phyloP scores from a whole-genome alignment of 306 rosid genomes.

The Fagus sylvatica region DNA sequence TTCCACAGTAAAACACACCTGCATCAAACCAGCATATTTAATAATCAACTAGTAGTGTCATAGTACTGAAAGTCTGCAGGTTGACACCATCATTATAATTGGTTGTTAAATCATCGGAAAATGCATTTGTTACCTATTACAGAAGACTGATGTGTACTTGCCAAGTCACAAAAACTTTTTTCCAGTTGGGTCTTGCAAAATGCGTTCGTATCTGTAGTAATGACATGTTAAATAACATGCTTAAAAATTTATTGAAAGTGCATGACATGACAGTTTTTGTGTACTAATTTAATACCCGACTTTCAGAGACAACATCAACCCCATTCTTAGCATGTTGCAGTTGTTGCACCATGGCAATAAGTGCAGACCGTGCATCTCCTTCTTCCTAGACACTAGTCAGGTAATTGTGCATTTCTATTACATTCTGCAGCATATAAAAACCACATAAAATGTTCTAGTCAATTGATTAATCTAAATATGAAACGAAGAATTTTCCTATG shows the following conservation, averaged over 20 bases:
- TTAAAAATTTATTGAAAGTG: background rate
- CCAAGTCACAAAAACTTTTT: constrained; percentile 53
- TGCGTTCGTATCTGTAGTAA: constrained; percentile 77
- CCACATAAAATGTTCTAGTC: background rate
- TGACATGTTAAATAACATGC: constrained; percentile 2
- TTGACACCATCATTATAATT: background rate
- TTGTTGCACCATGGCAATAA: constrained; percentile 78
- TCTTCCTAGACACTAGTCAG: constrained; percentile 89
- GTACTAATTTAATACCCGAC: constrained; percentile 56
- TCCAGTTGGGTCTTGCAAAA: constrained; percentile 94
- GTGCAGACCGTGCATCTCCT: constrained; percentile 92
- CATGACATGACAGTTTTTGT: background rate
- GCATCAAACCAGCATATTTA: constrained; percentile 28
- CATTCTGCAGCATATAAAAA: constrained; percentile 52
- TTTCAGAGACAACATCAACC: constrained; percentile 80
- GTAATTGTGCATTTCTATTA: constrained; percentile 93
- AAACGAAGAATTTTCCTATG: background rate
- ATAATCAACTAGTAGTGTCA: background rate
- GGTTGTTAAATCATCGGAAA: background rate
- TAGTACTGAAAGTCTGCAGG: background rate
- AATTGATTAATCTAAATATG: constrained; percentile 3
- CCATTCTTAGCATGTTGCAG: constrained; percentile 91
- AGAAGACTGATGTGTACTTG: constrained; percentile 47
- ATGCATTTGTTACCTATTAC: constrained; percentile 51
- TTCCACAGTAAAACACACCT: constrained; percentile 96